phyloP scores from a whole-genome alignment of 352 stramenopile species.

The Phytophthora sansomeana region DNA sequence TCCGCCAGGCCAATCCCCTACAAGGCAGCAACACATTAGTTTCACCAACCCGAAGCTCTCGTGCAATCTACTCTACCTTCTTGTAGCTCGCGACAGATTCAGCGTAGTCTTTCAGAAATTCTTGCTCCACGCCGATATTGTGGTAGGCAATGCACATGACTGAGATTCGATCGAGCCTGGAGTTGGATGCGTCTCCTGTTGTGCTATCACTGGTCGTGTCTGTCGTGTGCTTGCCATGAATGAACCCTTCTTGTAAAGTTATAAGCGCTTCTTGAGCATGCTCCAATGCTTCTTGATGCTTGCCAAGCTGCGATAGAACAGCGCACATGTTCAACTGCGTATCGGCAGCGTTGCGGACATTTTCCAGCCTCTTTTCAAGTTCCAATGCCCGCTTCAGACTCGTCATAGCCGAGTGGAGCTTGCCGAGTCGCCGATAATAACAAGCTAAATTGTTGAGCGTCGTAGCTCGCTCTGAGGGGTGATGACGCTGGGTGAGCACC shows the following conservation, averaged over 20 bases:
- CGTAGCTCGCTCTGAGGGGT: constrained; percentile 77
- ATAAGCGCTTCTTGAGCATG: constrained; percentile 91
- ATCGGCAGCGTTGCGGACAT: constrained; percentile 88
- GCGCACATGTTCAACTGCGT: constrained; percentile 95
- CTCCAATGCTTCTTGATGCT: constrained; percentile 85
- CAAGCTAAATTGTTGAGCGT: constrained; percentile 96
- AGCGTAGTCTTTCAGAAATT: constrained; percentile 93
- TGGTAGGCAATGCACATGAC: constrained; percentile 96
- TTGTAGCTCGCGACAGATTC: constrained; percentile 90
- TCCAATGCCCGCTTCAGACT: constrained; percentile 92
- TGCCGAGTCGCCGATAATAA: constrained; percentile 91
- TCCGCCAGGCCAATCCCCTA: constrained; percentile 89
- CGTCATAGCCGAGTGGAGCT: constrained; percentile 91
- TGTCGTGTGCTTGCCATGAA: constrained; percentile 34
- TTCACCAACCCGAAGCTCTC: background rate
- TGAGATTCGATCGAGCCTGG: constrained; percentile 81
- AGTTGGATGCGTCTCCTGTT: constrained; percentile 7
- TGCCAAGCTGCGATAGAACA: constrained; percentile 90
- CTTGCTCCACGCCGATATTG: constrained; percentile 95
- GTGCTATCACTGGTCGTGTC: constrained; percentile 2
- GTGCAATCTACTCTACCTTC: constrained; percentile 45
- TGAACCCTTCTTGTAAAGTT: constrained; percentile 92
- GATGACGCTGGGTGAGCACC: constrained; percentile 89
- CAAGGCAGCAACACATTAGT: background rate
- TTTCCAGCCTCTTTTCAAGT: constrained; percentile 81